These are phyloP conservation scores for Vanderwaltozyma polyspora DNA, from an alignment of 805 yeast species.

Conservation along the genomic window DNA sequence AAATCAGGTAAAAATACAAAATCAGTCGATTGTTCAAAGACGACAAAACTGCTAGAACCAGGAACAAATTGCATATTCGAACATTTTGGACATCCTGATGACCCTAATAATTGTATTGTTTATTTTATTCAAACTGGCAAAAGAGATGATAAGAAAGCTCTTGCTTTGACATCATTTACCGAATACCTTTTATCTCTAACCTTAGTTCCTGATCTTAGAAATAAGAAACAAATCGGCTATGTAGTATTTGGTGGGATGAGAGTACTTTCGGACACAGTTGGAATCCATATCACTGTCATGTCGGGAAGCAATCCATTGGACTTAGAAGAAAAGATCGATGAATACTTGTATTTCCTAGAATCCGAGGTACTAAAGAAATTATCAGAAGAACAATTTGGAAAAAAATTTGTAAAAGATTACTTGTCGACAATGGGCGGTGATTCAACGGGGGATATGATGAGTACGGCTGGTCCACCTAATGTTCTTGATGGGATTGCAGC, in stretches of 20 bases:
- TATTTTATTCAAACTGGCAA: constrained; percentile 49
- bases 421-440: constrained; percentile 15
- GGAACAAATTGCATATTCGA: constrained; percentile 29
- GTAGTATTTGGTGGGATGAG: constrained; percentile 47
- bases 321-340: constrained; percentile 38
- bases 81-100: constrained; percentile 30
- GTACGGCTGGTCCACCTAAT: constrained; percentile 27
- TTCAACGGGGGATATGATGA: constrained; percentile 4
- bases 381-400: constrained; percentile 29
- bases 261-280: constrained; percentile 39
- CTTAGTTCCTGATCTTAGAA: constrained; percentile 39
- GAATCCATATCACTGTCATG: constrained; percentile 47
- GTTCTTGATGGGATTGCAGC: constrained; percentile 27
- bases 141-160: constrained; percentile 26
- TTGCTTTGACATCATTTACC: constrained; percentile 36
- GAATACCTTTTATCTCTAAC: constrained; percentile 37
- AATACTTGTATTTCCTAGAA: constrained; percentile 35
- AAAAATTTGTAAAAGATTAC: constrained; percentile 30
- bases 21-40: constrained; percentile 12
- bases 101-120: constrained; percentile 42
- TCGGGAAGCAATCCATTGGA: constrained; percentile 37
- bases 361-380: constrained; percentile 15
- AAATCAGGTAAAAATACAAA: neutral
- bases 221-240: constrained; percentile 51
- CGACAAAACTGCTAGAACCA: constrained; percentile 29